Percentiles rank a stretch among this genome's conserved stretches.
Evolutionary conservation across 345 rosid species (phyloP).

Genomic region (Mercurialis annua): DNA sequence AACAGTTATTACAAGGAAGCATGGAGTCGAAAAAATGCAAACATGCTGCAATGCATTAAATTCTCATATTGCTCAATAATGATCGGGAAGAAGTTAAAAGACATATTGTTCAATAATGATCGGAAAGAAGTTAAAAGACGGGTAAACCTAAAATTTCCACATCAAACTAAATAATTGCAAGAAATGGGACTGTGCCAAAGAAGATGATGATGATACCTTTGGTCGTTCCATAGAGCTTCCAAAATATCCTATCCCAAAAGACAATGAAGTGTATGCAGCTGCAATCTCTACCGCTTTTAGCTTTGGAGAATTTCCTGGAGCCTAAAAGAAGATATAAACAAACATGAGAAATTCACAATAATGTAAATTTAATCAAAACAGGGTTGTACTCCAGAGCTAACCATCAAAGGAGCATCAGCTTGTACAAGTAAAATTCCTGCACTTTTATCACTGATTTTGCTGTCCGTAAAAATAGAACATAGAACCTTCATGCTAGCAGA

Average conservation of each 20-base stretch:
- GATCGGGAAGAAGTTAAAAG: no score
- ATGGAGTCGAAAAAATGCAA: no score
- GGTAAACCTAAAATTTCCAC: no score
- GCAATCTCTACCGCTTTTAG: slow-evolving; percentile 86
- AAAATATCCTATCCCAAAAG: slow-evolving; percentile 89
- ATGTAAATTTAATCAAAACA: background rate
- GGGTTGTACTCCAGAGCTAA: slow-evolving; percentile 27
- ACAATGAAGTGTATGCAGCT: slow-evolving; percentile 72
- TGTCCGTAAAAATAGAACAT: slow-evolving; percentile 46
- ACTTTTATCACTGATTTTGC: slow-evolving; percentile 47
- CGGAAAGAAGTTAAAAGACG: no score
- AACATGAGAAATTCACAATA: background rate
- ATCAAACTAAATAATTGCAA: no score
- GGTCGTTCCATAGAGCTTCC: slow-evolving; percentile 81
- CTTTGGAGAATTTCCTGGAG: slow-evolving; percentile 39
- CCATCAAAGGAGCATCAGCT: slow-evolving; percentile 63
- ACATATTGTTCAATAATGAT: no score
- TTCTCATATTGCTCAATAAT: no score
- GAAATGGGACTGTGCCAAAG: background rate
- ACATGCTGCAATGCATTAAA: no score
- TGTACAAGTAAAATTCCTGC: slow-evolving; percentile 79
- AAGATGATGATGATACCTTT: slow-evolving; percentile 48
- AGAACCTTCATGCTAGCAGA: slow-evolving; percentile 75
- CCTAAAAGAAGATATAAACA: slow-evolving; percentile 30
- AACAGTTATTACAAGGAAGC: no score